Evolutionary conservation across 768 basidiomycete species (phyloP).

Genomic region (Suillus subaureus): DNA sequence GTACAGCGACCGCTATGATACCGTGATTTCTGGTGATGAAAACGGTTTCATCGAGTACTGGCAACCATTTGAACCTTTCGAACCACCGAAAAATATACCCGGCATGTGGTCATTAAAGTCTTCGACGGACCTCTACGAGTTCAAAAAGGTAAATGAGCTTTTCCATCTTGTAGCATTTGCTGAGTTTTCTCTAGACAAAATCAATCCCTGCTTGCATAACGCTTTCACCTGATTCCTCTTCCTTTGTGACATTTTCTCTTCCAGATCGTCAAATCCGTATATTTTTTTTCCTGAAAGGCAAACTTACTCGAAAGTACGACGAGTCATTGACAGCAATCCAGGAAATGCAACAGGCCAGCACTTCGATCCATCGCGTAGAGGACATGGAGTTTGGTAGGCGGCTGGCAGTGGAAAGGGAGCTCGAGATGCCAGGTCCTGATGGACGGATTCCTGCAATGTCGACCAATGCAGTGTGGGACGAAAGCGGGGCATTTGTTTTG

Average conservation of each 20-base stretch:
- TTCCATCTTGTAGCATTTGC: constrained; percentile 5
- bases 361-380: constrained; percentile 87
- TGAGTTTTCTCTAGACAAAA: constrained; percentile 62
- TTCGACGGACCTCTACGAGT: constrained; percentile 93
- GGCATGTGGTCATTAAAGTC: constrained; percentile 91
- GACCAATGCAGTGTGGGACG: constrained; percentile 96
- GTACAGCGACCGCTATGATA: constrained; percentile 91
- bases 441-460: constrained; percentile 73
- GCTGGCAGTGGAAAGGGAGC: constrained; percentile 88
- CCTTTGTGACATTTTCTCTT: constrained; percentile 91
- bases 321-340: constrained; percentile 91
- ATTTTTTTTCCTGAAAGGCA: constrained; percentile 89
- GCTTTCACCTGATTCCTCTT: constrained; percentile 84
- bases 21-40: constrained; percentile 93
- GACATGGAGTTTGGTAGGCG: constrained; percentile 99
- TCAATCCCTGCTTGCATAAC: constrained; percentile 90
- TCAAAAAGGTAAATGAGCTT: constrained; percentile 77
- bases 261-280: constrained; percentile 94
- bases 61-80: constrained; percentile 89
- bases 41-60: constrained; percentile 96
- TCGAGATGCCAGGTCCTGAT: constrained; percentile 81
- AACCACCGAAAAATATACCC: constrained; percentile 71
- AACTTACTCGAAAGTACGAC: constrained; percentile 91
- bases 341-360: constrained; percentile 99
- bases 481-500: constrained; percentile 91